Evolutionary conservation across 257 asterid genomes (phyloP).

Genomic region (Jaltomata sinuosa): DNA sequence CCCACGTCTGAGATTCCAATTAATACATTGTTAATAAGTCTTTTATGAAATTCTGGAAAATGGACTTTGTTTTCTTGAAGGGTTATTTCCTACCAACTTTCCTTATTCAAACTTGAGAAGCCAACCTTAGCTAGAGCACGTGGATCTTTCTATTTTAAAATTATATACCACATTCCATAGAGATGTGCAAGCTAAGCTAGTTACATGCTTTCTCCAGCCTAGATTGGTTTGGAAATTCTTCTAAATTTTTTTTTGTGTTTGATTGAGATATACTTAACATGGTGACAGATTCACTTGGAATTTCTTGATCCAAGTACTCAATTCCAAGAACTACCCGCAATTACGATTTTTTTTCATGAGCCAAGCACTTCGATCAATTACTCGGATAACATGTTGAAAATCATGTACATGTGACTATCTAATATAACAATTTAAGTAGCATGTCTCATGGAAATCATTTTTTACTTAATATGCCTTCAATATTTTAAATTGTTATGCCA

Average conservation of each 20-base stretch:
- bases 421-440: too few relatives aligned
- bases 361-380: too few relatives aligned
- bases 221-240: background rate
- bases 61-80: background rate
- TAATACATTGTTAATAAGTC: background rate
- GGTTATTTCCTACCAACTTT: conserved; percentile 29
- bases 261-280: conserved; percentile 1
- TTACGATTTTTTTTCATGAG: too few relatives aligned
- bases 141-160: conserved; percentile 26
- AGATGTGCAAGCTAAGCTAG: background rate
- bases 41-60: background rate
- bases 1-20: conserved; percentile 67
- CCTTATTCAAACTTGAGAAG: conserved; percentile 15
- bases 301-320: background rate
- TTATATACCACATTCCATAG: conserved; percentile 33
- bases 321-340: too few relatives aligned
- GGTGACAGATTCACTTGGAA: background rate
- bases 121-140: conserved; percentile 30
- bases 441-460: too few relatives aligned
- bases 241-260: background rate
- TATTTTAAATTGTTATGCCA: too few relatives aligned
- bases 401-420: too few relatives aligned
- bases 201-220: conserved; percentile 1
- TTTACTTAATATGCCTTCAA: too few relatives aligned
- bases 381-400: too few relatives aligned